These are phyloP conservation scores for Amniculicola lignicola DNA, from an alignment of 495 filamentous ascomycete genomes.

Conservation along the genomic window DNA sequence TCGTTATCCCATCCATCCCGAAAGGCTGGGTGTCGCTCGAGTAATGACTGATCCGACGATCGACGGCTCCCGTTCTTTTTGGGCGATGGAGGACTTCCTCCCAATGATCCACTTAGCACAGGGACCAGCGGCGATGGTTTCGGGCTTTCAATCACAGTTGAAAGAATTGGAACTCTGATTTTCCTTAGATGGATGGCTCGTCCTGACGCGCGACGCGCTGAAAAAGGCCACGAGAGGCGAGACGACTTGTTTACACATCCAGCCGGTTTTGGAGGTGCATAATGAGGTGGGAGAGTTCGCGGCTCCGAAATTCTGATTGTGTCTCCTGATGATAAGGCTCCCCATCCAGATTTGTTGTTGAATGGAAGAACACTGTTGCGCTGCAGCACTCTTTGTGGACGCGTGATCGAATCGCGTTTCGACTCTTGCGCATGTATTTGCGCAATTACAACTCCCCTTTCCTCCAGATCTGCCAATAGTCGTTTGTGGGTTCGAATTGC, in stretches of 20 bases:
- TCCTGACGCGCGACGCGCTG: constrained; percentile 16
- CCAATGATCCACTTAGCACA: background rate
- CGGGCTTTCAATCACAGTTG: constrained; percentile 24
- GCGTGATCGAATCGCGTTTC: constrained; percentile 5
- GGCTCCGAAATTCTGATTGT: constrained; percentile 9
- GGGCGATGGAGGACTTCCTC: background rate
- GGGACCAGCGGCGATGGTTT: constrained; percentile 22
- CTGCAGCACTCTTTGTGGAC: constrained; percentile 24
- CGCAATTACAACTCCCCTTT: constrained; percentile 22
- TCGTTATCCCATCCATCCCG: constrained; percentile 4
- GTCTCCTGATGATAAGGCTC: constrained; percentile 19
- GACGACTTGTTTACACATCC: constrained; percentile 4
- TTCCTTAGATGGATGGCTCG: constrained; percentile 16
- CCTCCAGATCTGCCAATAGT: constrained; percentile 25
- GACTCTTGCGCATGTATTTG: constrained; percentile 1
- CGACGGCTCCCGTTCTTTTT: constrained; percentile 8
- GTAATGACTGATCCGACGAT: constrained; percentile 24
- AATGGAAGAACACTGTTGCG: constrained; percentile 30
- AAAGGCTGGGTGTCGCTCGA: constrained; percentile 26
- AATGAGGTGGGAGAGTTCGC: constrained; percentile 8
- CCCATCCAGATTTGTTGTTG: constrained; percentile 31
- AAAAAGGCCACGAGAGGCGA: constrained; percentile 31
- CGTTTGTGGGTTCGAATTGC: constrained; percentile 19
- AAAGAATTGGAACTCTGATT: constrained; percentile 13
- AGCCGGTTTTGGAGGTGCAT: constrained; percentile 8